Base-by-base conservation (phyloP, 768 basidiomycete species). In the Hypholoma fasciculare region DNA sequence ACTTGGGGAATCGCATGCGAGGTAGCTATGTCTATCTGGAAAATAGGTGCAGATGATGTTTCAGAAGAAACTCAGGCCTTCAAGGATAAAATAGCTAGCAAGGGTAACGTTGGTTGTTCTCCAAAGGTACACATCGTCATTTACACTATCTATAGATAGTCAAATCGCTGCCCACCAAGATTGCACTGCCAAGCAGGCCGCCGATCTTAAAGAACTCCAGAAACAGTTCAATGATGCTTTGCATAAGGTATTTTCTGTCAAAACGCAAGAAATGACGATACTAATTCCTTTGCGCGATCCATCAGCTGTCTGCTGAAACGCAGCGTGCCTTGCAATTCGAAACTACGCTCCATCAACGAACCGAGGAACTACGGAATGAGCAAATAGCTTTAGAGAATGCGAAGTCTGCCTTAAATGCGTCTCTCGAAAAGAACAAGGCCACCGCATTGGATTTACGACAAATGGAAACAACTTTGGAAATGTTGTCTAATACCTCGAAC, bases 331-430 rank as follows among this genome's bases (percentile, higher is more conserved):
- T 87, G 44, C 72, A 75, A 52, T 76, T 90, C 20, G 87, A 90
- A 65, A 67, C 72, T 0, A 78, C 81, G 30, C 74, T 84, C 19
- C 71, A 70, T 7, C 74, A 75, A 65, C 78, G 75, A 38, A 76
- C 78, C n/a, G 79, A 84, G 44, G 85, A 86, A 20, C 74, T 89
- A 30, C 79, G 77, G 42, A 82, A 80, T 19, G 84, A 87, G 65
- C 79, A 78, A 37, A 68, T 84, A 11, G 69, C 75, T 8, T 75
- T 77, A 4, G 80, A 79, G 58, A 90, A 90, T 63, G 63, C 77
- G 0, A 78, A 82, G 56, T 66, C 75, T 7, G 77, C 85, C 14
- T 71, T 89, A 20, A 67, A 62, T 13, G 68, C 76, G 34, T 77
- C 81, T 2, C 76, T 83, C 51, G 79, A 81, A 59, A 83, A 77